These are phyloP conservation scores for Macadamia integrifolia DNA, from an alignment of 164 flowering plant species.

Conservation along the genomic window DNA sequence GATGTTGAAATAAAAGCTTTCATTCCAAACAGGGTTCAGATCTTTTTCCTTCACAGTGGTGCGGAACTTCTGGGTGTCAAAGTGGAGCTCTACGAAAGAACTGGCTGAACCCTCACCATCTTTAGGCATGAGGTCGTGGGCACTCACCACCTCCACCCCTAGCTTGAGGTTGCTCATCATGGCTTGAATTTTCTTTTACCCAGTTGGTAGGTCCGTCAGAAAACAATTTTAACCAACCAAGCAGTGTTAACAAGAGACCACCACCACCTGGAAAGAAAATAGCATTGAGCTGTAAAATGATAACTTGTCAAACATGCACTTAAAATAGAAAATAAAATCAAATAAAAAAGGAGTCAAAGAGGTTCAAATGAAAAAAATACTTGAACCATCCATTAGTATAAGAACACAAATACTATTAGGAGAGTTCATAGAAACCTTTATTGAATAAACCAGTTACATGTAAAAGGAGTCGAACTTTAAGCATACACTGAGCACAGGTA, in stretches of 20 bases:
- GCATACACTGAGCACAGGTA: too few species aligned
- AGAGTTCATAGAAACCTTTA: too few species aligned
- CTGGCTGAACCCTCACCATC: slow-evolving; percentile 84
- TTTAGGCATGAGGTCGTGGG: slow-evolving; percentile 83
- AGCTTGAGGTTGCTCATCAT: slow-evolving; percentile 71
- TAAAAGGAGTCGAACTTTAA: too few species aligned
- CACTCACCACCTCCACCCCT: slow-evolving; percentile 76
- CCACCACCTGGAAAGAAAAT: slow-evolving; percentile 11
- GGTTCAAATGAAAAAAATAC: background rate
- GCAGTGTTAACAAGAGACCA: slow-evolving; percentile 1
- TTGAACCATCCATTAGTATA: background rate
- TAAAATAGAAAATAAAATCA: background rate
- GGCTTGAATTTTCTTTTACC: background rate
- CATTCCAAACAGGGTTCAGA: slow-evolving; percentile 91
- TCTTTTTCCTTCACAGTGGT: slow-evolving; percentile 80
- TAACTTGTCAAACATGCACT: background rate
- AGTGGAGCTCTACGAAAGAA: slow-evolving; percentile 70
- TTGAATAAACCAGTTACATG: too few species aligned
- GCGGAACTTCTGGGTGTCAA: slow-evolving; percentile 73
- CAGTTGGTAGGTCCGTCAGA: slow-evolving; percentile 4
- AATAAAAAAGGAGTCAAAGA: background rate
- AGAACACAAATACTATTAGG: too few species aligned
- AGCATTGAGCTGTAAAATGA: background rate
- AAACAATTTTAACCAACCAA: slow-evolving; percentile 1
- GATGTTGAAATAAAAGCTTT: slow-evolving; percentile 80